Evolutionary conservation across 1,139 yeast species (phyloP), one percentile per base, ranked within the genome.

Genomic region (Kazachstania sp.): DNA sequence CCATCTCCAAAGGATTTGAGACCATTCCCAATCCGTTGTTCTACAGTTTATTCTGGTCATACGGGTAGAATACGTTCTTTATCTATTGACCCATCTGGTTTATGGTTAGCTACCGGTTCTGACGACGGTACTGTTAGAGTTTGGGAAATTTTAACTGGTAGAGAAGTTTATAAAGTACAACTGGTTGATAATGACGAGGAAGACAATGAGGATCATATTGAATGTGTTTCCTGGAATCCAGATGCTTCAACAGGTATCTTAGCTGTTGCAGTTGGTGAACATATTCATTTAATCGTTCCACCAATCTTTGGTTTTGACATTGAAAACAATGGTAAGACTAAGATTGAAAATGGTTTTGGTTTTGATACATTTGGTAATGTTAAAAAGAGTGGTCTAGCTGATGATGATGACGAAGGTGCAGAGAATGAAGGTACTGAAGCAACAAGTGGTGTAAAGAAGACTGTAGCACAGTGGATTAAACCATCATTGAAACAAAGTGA

Each of bases 61-160:
- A 70, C 71, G 40, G 95, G 84, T 44, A 83, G 83, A 59, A 82
- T 94, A 45, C 81, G 98, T 66, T 74, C 94, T 2, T 66, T 92
- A 39, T 79, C 92, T 12, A 77, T 90, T 45, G 95, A 92, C 64
- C 95, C 96, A 45, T 75, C 81, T 45, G 99, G 98, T 8, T 74
- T 85, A 58, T 92, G 95, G 92, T 72, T 92, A 53, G 98, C 98
- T 20, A 92, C 98, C 8, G 98, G 97, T 48, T 86, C 96, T 26
- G 98, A 92, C 64, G 99, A 92, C 65, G 97, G 97, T 45, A 77
- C 90, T 26, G 88, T 92, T n/a, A 77, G 96, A 59, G 76, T 92
- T 18, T 92, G 98, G 98, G 99, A 94, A 70, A 80, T 88, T 15
- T 72, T 88, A 50, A 87, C 97, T 4, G 99, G 98, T 44, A 81